Base-by-base conservation (phyloP, 805 yeast species). In the Sugiyamaella boreocaroliniensis region DNA sequence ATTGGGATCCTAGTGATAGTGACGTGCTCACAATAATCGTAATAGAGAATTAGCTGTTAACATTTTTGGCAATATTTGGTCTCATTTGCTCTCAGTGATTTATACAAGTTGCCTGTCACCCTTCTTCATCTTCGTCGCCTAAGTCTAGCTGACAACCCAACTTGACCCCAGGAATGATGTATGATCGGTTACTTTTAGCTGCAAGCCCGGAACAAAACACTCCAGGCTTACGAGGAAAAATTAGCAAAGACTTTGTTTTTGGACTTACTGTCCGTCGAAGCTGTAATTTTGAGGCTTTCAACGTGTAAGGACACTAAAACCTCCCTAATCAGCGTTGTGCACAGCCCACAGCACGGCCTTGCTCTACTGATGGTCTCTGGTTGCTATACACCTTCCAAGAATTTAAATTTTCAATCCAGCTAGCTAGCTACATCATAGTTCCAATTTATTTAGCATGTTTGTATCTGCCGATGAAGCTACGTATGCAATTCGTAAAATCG, bases 101-200 rank as follows among this genome's bases (percentile, higher is more conserved):
- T n/a, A n/a, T n/a, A n/a, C n/a, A n/a, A n/a, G n/a, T n/a, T n/a
- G n/a, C n/a, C n/a, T n/a, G n/a, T n/a, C n/a, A n/a, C n/a, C n/a
- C n/a, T n/a, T n/a, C n/a, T n/a, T n/a, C n/a, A n/a, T n/a, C n/a
- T n/a, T n/a, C n/a, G n/a, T n/a, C n/a, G n/a, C n/a, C n/a, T n/a
- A n/a, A n/a, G n/a, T n/a, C n/a, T n/a, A n/a, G n/a, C n/a, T n/a
- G n/a, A n/a, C n/a, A 49, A 22, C 76, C 76, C 14, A 68, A 58
- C 4, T 61, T 53, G 1, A 80, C 81, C 68, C 70, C 75, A 2
- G 81, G 77, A 15, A 68, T 66, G 15, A 72, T 57, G 57, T 68
- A 75, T 20, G 59, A 64, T 1, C 76, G 75, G 37, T 67, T 64
- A 12, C 71, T 62, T 40, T 58, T 56, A 1, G 61, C 9, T 0